Base-by-base conservation (phyloP, 495 filamentous ascomycete genomes). In the Talaromyces adpressus region DNA sequence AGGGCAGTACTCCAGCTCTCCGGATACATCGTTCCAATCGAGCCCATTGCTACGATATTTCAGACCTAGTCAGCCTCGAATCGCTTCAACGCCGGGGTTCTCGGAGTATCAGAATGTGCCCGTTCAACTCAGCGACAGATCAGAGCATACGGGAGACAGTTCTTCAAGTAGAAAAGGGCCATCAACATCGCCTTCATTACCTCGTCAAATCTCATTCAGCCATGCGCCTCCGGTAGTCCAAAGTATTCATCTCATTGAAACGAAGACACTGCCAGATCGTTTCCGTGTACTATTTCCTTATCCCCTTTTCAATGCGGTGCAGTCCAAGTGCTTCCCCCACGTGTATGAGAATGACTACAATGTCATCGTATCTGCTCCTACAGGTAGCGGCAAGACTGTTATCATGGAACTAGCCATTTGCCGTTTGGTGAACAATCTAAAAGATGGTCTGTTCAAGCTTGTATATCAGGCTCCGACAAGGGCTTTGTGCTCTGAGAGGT, bases 391-490 rank as follows among this genome's bases (percentile, higher is more conserved):
- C 6, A 98, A 98, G 71, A 98, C 94, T 7, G 90, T 84, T 1
- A 82, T 98, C 22, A 82, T 98, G 54, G 94, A 98, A 71, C 80
- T 98, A 23, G 93, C 94, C 3, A 93, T 98, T 58, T 97, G 92
- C 75, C 86, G 85, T 65, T 77, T 96, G 6, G 81, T 90, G 11
- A 81, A 83, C 49, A 78, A 73, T 14, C 77, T 85, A 59, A 81
- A 81, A 57, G 85, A 82, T 58, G 85, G 88, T 59, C 82, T 87
- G 39, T 95, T 88, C 82, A 98, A 98, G 77, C 89, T 97, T 62
- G 85, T 98, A 8, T 98, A 98, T 66, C 91, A 94, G 77, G 94
- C 94, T 7, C 94, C 94, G 0, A 97, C 91, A 0, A 98, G 97
- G 66, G 90, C 94, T 1, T 84, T 98, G 3, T 98, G 94, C 68